Conservation (phyloP, 2,329 filamentous ascomycete genomes). For the Curvularia spicifera region DNA sequence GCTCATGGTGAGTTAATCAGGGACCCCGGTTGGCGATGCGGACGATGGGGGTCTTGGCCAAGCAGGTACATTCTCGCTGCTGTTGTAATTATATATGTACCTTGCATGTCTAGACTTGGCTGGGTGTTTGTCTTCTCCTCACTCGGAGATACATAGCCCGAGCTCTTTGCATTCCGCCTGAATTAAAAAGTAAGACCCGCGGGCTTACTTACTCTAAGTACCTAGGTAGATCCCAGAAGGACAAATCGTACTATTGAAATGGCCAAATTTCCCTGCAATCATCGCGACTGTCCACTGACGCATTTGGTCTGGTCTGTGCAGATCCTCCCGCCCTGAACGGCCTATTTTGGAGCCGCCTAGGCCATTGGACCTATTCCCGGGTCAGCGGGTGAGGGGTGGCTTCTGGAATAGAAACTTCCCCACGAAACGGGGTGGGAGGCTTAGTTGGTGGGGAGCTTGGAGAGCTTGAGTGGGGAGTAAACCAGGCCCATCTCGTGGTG, state of each 20-base stretch:
- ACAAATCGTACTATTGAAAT: constrained; percentile 12
- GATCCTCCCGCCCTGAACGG: background rate
- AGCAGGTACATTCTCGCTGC: background rate
- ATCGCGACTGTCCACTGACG: constrained; percentile 9
- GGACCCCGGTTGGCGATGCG: background rate
- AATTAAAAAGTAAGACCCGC: constrained; percentile 11
- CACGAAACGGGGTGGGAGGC: background rate
- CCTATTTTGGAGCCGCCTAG: background rate
- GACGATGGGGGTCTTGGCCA: background rate
- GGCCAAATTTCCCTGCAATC: constrained; percentile 35
- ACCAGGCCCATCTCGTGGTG: background rate
- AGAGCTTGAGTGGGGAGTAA: background rate
- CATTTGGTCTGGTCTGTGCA: constrained; percentile 5
- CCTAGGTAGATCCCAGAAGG: background rate
- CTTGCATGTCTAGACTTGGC: background rate
- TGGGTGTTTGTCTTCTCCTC: background rate
- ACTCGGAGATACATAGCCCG: constrained; percentile 28
- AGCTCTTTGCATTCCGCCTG: constrained; percentile 18
- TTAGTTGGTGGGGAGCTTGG: background rate
- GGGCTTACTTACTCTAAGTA: constrained; percentile 11
- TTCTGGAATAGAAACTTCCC: background rate
- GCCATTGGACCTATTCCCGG: background rate
- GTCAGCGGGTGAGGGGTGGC: background rate
- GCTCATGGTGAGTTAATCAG: background rate
- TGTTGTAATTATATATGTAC: constrained; percentile 10